Evolutionary conservation across 2,329 filamentous ascomycete genomes (phyloP), one percentile per base, ranked within the genome.

Genomic region (Xylariales sp.): DNA sequence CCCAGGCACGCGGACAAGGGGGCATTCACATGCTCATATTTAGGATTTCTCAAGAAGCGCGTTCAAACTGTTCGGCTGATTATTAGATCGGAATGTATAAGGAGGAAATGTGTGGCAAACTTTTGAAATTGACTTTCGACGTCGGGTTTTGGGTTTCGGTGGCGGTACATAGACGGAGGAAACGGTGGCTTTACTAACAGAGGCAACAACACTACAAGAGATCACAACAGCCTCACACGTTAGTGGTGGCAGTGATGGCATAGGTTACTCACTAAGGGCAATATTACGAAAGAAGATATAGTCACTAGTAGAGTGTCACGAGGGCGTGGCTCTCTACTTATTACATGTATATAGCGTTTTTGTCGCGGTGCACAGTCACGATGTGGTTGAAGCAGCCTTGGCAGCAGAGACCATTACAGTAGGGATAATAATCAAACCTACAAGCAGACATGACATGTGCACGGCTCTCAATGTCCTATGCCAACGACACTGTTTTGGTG

Each of bases 51-150:
- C 28, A n/a, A 41, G 9, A 50, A 46, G 55, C 14, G 39, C 28
- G 30, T 34, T 60, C 45, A 6, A 39, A 62, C 45, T 46, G 45
- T 36, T 16, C 48, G 36, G 63, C 62, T 50, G 69, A 68, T 70
- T 67, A 52, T 68, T 73, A 71, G 73, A 74, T 69, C 59, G 60
- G 45, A 48, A 72, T 73, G 70, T 71, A 73, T 58, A 55, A 52
- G 67, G 71, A 53, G 69, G 67, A 65, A 65, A 70, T 65, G 65
- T 69, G 56, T 68, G 68, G 67, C 67, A 68, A 72, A 69, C 63
- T 67, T 74, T 72, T 64, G 56, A 59, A 50, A 43, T 68, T 57
- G 48, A 52, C 1, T 56, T 69, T 71, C 30, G 43, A 69, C 55
- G 48, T 65, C 55, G 49, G 57, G 45, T 70, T 52, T 71, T 69